Evolutionary conservation across 495 filamentous ascomycete species (phyloP).

Genomic region (Podospora pseudoanserina): DNA sequence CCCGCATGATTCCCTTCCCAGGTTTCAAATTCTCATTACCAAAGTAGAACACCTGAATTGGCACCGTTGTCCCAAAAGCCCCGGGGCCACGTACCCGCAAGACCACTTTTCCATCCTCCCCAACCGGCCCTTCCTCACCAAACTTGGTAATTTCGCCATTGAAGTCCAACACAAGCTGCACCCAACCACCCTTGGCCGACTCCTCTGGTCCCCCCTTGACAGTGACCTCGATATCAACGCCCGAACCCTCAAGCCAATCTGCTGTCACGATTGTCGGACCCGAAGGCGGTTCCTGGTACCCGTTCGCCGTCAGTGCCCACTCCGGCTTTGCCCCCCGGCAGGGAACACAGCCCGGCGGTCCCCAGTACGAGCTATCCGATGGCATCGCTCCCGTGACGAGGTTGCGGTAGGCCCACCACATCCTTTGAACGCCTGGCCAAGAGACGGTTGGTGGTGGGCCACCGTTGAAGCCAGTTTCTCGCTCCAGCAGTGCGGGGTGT

Average conservation of each 20-base stretch:
- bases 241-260: not conserved
- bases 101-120: not conserved
- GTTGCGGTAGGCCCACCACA: constrained; percentile 5
- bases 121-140: not conserved
- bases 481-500: not conserved
- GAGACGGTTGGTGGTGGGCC: not conserved
- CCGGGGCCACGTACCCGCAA: not conserved
- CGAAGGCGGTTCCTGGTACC: constrained; percentile 5
- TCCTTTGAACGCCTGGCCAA: not conserved
- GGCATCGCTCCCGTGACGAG: not conserved
- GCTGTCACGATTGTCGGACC: not conserved
- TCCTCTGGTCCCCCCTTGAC: not conserved
- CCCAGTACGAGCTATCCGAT: not conserved
- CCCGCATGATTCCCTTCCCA: not conserved
- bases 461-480: constrained; percentile 5
- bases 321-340: constrained; percentile 4
- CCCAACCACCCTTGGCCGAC: not conserved
- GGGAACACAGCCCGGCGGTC: constrained; percentile 2
- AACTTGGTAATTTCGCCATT: not conserved
- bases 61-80: not conserved
- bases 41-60: not conserved
- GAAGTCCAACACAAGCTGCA: not conserved
- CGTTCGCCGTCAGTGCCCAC: constrained; percentile 4
- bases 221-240: not conserved
- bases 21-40: constrained; percentile 1